Conservation (phyloP, 2,329 filamentous ascomycete genomes). For the Emmonsia crescens region DNA sequence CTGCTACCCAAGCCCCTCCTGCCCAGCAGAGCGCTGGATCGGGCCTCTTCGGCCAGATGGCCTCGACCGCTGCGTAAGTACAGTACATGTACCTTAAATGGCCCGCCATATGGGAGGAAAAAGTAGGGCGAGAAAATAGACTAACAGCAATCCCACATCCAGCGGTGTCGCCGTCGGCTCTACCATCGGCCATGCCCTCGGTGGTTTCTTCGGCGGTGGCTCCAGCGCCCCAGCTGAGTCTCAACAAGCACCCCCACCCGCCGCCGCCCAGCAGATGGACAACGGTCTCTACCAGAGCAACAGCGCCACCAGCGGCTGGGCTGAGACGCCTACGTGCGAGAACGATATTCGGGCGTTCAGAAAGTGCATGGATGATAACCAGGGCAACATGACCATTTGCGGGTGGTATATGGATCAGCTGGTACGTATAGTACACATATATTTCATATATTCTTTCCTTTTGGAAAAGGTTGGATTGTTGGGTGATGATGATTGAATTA, state of each 20-base stretch:
- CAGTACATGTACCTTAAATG: constrained; percentile 34
- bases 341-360: constrained; percentile 76
- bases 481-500: background rate
- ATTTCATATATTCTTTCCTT: background rate
- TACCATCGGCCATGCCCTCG: constrained; percentile 88
- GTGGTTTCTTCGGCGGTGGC: constrained; percentile 73
- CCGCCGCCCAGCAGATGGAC: constrained; percentile 43
- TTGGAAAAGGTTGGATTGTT: background rate
- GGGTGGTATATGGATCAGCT: constrained; percentile 98
- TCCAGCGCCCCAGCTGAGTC: constrained; percentile 47
- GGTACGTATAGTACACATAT: constrained; percentile 30
- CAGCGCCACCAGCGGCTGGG: constrained; percentile 38
- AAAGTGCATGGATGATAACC: constrained; percentile 91
- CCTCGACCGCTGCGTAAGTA: constrained; percentile 90
- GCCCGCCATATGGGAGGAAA: background rate
- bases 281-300: constrained; percentile 36
- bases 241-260: constrained; percentile 41
- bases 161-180: constrained; percentile 96
- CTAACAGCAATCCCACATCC: constrained; percentile 19
- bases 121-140: constrained; percentile 4
- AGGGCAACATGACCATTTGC: constrained; percentile 90
- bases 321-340: constrained; percentile 55
- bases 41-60: constrained; percentile 93
- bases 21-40: constrained; percentile 52
- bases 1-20: constrained; percentile 34